Conservation (phyloP, 345 rosid species). For the Salix caprea region DNA sequence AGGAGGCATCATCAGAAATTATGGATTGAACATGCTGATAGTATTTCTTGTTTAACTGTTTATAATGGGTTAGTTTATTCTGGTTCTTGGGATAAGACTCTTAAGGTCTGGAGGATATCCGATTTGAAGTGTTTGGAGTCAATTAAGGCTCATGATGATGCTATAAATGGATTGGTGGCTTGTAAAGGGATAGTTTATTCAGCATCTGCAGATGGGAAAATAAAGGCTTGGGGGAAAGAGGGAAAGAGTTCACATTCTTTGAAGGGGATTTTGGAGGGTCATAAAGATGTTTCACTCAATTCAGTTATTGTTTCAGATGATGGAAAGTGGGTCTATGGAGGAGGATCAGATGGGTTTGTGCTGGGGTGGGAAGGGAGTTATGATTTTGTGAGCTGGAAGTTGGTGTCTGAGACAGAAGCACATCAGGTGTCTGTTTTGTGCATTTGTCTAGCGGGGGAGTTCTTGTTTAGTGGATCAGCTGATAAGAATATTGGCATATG, state of each 20-base stretch:
- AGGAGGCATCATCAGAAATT: slow-evolving; percentile 31
- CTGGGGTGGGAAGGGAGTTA: slow-evolving; percentile 25
- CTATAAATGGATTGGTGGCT: slow-evolving; percentile 25
- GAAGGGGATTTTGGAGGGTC: slow-evolving; percentile 67
- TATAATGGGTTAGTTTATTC: slow-evolving; percentile 20
- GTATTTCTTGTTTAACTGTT: slow-evolving; percentile 25
- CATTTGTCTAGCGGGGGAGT: slow-evolving; percentile 19
- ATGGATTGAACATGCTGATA: slow-evolving; percentile 32
- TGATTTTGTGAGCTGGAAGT: slow-evolving; percentile 20
- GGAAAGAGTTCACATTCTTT: slow-evolving; percentile 18
- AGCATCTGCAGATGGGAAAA: slow-evolving; percentile 34
- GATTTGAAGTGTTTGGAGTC: slow-evolving; percentile 34
- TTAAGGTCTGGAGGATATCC: slow-evolving; percentile 29
- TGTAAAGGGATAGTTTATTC: slow-evolving; percentile 21
- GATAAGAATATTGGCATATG: slow-evolving; percentile 32
- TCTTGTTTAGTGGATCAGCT: slow-evolving; percentile 30
- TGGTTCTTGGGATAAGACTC: slow-evolving; percentile 34
- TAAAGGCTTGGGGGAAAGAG: slow-evolving; percentile 27
- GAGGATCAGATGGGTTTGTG: slow-evolving; percentile 31
- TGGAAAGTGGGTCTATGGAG: slow-evolving; percentile 34
- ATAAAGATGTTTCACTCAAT: slow-evolving; percentile 24
- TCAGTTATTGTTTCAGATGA: slow-evolving; percentile 30
- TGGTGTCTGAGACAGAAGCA: slow-evolving; percentile 45
- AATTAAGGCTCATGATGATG: slow-evolving; percentile 35
- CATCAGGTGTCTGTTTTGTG: slow-evolving; percentile 32